A percentile compares a stretch with the other conserved stretches of the same genome.
phyloP scores from a whole-genome alignment of 495 filamentous ascomycete species.

The Hyaloscypha variabilis region DNA sequence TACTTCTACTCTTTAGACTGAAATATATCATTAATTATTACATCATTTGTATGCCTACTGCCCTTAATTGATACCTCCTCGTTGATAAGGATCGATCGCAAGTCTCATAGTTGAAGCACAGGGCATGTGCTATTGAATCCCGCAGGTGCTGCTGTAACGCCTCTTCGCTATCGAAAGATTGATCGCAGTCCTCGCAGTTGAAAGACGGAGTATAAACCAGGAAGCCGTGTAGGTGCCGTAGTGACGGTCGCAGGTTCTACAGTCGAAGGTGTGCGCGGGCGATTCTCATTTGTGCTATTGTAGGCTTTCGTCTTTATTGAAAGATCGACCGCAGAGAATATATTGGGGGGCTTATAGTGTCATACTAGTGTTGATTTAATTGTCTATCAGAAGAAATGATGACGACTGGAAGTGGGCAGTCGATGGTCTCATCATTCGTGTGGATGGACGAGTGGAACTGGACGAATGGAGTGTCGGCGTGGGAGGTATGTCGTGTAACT shows the following conservation, averaged over 20 bases:
- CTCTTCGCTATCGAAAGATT: conserved; percentile 18
- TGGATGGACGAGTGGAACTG: not conserved
- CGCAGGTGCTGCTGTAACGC: conserved; percentile 20
- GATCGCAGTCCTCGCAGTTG: conserved; percentile 22
- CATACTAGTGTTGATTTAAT: conserved; percentile 11
- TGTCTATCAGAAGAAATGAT: not conserved
- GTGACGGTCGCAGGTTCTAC: conserved; percentile 10
- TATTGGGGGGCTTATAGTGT: conserved; percentile 6
- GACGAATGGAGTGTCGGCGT: no score
- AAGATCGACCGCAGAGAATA: conserved; percentile 11
- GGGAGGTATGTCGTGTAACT: conserved; percentile 24
- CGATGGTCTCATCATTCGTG: conserved; percentile 11
- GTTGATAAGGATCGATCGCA: conserved; percentile 19
- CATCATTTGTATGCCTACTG: no score
- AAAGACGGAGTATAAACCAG: conserved; percentile 11
- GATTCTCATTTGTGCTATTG: no score
- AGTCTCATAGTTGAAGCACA: conserved; percentile 19
- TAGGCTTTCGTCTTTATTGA: conserved; percentile 1
- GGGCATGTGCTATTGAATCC: conserved; percentile 15
- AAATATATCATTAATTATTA: no score
- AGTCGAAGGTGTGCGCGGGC: not conserved
- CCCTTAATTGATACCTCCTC: no score
- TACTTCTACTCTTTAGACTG: no score
- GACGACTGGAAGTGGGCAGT: not conserved
- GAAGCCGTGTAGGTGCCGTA: conserved; percentile 14